These are phyloP conservation scores for Penicillium sp. DNA, from an alignment of 2,329 filamentous ascomycete species.

Conservation along the genomic window DNA sequence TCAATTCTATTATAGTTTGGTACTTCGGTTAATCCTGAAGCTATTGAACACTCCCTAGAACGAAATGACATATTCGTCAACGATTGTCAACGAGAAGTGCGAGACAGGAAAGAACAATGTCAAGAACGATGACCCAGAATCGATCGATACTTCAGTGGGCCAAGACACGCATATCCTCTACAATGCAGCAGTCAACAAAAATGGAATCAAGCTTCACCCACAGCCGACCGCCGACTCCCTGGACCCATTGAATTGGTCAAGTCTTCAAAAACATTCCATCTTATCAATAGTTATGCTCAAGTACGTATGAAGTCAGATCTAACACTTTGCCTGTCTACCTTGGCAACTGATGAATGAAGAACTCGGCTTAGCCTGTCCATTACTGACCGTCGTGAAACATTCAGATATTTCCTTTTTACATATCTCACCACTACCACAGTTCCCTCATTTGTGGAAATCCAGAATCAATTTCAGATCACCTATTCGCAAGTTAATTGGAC, in stretches of 20 bases:
- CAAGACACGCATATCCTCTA: slow-evolving; percentile 8
- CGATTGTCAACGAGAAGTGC: background rate
- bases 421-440: slow-evolving; percentile 61
- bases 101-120: background rate
- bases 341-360: background rate
- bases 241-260: slow-evolving; percentile 59
- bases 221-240: slow-evolving; percentile 49
- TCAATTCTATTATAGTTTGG: background rate
- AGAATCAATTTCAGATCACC: slow-evolving; percentile 48
- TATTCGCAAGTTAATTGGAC: slow-evolving; percentile 57
- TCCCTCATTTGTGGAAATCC: slow-evolving; percentile 54
- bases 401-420: slow-evolving; percentile 59
- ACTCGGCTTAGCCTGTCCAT: too few relatives aligned
- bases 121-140: background rate
- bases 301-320: slow-evolving; percentile 32
- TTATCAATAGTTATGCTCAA: slow-evolving; percentile 56
- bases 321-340: background rate
- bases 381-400: background rate
- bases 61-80: background rate
- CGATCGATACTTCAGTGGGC: background rate
- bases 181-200: slow-evolving; percentile 9
- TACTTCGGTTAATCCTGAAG: too few relatives aligned
- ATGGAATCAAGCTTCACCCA: slow-evolving; percentile 41
- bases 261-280: slow-evolving; percentile 50
- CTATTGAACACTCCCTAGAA: too few relatives aligned